Percentiles rank a stretch among this genome's conserved stretches.
phyloP scores from a whole-genome alignment of 2,329 filamentous ascomycete genomes.

The Eutypella sp. region DNA sequence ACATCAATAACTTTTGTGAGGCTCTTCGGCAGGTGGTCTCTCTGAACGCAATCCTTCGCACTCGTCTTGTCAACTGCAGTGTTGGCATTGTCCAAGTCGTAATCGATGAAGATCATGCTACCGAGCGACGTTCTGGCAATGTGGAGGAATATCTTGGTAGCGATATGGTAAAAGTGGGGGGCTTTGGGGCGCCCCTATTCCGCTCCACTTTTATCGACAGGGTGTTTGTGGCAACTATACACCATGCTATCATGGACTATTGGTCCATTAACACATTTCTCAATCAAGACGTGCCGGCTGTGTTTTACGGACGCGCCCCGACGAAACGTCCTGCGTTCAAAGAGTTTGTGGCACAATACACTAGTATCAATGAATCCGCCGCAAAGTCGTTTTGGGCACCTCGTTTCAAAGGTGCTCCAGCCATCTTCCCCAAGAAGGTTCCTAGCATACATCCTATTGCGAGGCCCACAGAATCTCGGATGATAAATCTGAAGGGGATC shows the following conservation, averaged over 20 bases:
- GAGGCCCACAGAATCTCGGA: neutral
- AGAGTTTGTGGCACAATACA: slow-evolving; percentile 3
- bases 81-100: slow-evolving; percentile 10
- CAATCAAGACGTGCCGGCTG: slow-evolving; percentile 2
- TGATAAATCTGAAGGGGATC: slow-evolving; percentile 1
- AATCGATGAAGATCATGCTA: slow-evolving; percentile 5
- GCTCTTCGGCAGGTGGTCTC: slow-evolving; percentile 7
- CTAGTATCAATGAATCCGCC: slow-evolving; percentile 2
- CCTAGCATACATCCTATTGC: slow-evolving; percentile 1
- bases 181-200: slow-evolving; percentile 1
- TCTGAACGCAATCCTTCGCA: slow-evolving; percentile 9
- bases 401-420: slow-evolving; percentile 7
- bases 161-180: neutral
- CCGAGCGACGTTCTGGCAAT: neutral
- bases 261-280: neutral
- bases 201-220: slow-evolving; percentile 5
- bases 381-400: slow-evolving; percentile 12
- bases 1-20: slow-evolving; percentile 8
- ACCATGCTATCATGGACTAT: slow-evolving; percentile 10
- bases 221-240: slow-evolving; percentile 6
- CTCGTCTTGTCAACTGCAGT: slow-evolving; percentile 8
- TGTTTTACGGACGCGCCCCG: slow-evolving; percentile 4
- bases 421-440: slow-evolving; percentile 6
- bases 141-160: slow-evolving; percentile 2
- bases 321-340: slow-evolving; percentile 6